Conservation (phyloP, 1,284 basidiomycete genomes). For the Microbotryum scabiosae region DNA sequence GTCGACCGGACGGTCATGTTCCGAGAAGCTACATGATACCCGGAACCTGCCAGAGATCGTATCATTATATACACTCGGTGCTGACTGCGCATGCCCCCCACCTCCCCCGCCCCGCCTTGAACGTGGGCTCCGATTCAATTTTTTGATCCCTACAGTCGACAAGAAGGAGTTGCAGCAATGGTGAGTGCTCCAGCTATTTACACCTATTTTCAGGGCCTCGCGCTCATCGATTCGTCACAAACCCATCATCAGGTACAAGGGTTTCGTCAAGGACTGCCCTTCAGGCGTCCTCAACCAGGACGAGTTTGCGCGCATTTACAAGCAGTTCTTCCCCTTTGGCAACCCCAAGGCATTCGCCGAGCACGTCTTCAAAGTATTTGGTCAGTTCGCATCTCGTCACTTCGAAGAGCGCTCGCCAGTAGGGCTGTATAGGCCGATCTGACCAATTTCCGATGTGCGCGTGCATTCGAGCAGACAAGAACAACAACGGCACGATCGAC, state of each 20-base stretch:
- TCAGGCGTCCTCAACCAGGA: slow-evolving; percentile 92
- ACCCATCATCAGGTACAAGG: slow-evolving; percentile 71
- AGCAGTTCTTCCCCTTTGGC: slow-evolving; percentile 99
- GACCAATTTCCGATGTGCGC: neutral
- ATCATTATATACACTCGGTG: neutral
- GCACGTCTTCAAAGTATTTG: slow-evolving; percentile 77
- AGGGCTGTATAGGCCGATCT: slow-evolving; percentile 36
- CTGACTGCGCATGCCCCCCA: neutral
- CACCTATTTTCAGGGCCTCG: neutral
- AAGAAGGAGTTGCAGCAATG: slow-evolving; percentile 99
- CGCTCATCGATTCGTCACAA: neutral
- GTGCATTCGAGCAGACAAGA: slow-evolving; percentile 53
- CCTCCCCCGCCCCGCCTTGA: neutral
- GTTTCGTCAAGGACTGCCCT: slow-evolving; percentile 97
- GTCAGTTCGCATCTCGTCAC: slow-evolving; percentile 7
- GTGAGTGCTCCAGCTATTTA: slow-evolving; percentile 42
- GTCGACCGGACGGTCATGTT: neutral
- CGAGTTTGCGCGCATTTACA: slow-evolving; percentile 97
- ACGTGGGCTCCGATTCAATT: neutral
- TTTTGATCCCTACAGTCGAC: slow-evolving; percentile 61
- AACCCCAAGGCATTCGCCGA: slow-evolving; percentile 96
- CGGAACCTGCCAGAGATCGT: neutral
- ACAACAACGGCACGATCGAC: slow-evolving; percentile 92
- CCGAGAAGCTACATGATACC: neutral
- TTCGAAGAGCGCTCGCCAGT: slow-evolving; percentile 37